These are phyloP conservation scores for Beauveria sp. DNA, from an alignment of 2,329 filamentous ascomycete genomes.

Conservation along the genomic window DNA sequence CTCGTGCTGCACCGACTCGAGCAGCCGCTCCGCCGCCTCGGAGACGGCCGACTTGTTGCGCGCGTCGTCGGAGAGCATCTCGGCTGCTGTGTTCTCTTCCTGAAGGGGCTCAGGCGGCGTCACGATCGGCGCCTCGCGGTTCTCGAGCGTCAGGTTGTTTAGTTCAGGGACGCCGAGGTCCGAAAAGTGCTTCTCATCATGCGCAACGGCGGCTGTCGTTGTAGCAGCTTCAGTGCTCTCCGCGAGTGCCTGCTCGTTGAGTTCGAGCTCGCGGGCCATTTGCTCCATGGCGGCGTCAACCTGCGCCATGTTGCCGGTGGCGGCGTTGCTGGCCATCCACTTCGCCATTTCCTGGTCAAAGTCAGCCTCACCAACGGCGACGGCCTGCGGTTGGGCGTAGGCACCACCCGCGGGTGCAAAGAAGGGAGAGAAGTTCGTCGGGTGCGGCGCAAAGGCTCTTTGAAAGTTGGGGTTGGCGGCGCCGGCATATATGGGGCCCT, in stretches of 20 bases:
- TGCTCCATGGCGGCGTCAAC: constrained; percentile 37
- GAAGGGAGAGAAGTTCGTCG: constrained; percentile 22
- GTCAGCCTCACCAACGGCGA: constrained; percentile 23
- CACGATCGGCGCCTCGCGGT: not conserved
- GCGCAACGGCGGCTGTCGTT: not conserved
- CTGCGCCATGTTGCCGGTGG: constrained; percentile 26
- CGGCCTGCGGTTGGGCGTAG: constrained; percentile 19
- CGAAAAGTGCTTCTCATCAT: constrained; percentile 15
- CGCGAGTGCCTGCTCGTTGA: constrained; percentile 24
- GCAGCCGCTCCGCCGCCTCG: constrained; percentile 34
- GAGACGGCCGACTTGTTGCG: constrained; percentile 31
- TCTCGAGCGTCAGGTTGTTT: constrained; percentile 23
- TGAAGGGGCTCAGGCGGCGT: constrained; percentile 13
- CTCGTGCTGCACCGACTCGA: constrained; percentile 37
- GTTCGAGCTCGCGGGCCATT: constrained; percentile 33
- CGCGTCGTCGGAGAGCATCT: constrained; percentile 9
- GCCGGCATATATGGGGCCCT: constrained; percentile 17
- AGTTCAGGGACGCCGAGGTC: constrained; percentile 27
- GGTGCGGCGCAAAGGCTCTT: constrained; percentile 22
- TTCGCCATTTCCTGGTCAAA: constrained; percentile 34
- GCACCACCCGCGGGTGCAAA: constrained; percentile 21
- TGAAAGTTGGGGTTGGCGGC: constrained; percentile 22
- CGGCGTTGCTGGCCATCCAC: constrained; percentile 32
- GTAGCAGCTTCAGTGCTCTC: constrained; percentile 11
- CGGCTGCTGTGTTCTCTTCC: constrained; percentile 13